phyloP scores from a whole-genome alignment of 2,329 filamentous ascomycete genomes.

The Chaetomiaceae sp. region DNA sequence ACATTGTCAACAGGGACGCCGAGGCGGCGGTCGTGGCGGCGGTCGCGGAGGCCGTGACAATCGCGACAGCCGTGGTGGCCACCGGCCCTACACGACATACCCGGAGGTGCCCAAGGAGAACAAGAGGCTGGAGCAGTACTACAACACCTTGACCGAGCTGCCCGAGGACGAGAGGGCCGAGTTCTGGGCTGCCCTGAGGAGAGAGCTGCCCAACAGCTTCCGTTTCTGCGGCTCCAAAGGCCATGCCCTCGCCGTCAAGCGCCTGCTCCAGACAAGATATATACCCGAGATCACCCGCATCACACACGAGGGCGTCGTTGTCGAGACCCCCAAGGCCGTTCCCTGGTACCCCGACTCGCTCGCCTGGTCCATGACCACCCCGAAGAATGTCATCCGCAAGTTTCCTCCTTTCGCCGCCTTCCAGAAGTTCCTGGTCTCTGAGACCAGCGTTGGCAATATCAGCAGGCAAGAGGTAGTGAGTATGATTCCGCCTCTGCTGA shows the following conservation, averaged over 20 bases:
- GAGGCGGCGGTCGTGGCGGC: conserved; percentile 31
- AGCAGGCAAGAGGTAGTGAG: conserved; percentile 96
- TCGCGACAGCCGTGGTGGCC: conserved; percentile 30
- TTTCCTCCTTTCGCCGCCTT: conserved; percentile 93
- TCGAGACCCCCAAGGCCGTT: conserved; percentile 77
- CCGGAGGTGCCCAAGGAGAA: conserved; percentile 71
- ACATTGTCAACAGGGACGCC: conserved; percentile 25
- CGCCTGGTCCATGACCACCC: conserved; percentile 97
- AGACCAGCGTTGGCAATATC: conserved; percentile 96
- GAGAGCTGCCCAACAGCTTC: conserved; percentile 94
- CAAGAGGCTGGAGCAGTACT: conserved; percentile 79
- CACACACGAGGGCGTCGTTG: conserved; percentile 73
- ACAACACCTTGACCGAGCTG: conserved; percentile 72
- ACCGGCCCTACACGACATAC: conserved; percentile 46
- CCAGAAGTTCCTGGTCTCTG: conserved; percentile 95
- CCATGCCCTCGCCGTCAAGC: conserved; percentile 88
- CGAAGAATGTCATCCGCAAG: conserved; percentile 91
- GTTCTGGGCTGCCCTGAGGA: conserved; percentile 80
- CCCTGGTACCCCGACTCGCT: conserved; percentile 92
- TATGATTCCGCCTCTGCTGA: conserved; percentile 94
- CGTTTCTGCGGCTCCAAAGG: conserved; percentile 94
- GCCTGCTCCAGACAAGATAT: conserved; percentile 81
- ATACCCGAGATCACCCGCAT: conserved; percentile 87
- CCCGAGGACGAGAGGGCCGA: conserved; percentile 70
- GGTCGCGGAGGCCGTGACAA: conserved; percentile 30